Percentiles rank a stretch among this genome's conserved stretches.
Conservation (phyloP, 805 yeast species). For the Torulaspora microellipsoides region DNA sequence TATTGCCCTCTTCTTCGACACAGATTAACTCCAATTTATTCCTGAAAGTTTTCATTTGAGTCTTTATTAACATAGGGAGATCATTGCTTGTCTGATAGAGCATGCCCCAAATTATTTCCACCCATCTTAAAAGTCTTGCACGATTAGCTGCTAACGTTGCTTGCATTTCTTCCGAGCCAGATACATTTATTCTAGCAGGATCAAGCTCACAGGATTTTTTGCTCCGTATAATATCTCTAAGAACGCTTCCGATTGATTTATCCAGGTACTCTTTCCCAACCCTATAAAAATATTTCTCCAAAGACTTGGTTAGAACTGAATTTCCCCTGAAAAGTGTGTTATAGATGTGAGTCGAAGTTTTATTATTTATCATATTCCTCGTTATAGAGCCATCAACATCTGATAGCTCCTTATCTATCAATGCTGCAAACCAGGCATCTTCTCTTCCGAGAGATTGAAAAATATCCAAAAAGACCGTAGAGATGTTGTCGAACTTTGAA, state of each 20-base stretch:
- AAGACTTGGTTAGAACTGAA: slow-evolving; percentile 71
- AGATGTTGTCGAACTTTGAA: slow-evolving; percentile 48
- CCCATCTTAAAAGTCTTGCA: slow-evolving; percentile 45
- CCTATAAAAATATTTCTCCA: slow-evolving; percentile 71
- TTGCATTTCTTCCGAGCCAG: slow-evolving; percentile 34
- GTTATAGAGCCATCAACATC: slow-evolving; percentile 26
- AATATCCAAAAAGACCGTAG: slow-evolving; percentile 62
- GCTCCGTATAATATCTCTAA: slow-evolving; percentile 46
- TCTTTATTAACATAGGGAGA: slow-evolving; percentile 63
- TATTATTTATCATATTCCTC: slow-evolving; percentile 22
- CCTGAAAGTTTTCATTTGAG: slow-evolving; percentile 59
- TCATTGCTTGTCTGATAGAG: slow-evolving; percentile 67
- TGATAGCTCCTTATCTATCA: slow-evolving; percentile 63
- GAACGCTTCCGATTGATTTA: slow-evolving; percentile 64
- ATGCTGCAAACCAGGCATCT: slow-evolving; percentile 64
- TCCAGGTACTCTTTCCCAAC: slow-evolving; percentile 78
- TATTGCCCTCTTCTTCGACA: slow-evolving; percentile 42
- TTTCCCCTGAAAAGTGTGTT: slow-evolving; percentile 79
- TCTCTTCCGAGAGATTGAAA: slow-evolving; percentile 63
- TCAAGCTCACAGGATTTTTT: slow-evolving; percentile 75
- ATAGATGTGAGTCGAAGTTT: slow-evolving; percentile 36
- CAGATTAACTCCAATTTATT: slow-evolving; percentile 55
- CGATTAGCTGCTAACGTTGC: slow-evolving; percentile 47
- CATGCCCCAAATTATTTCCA: slow-evolving; percentile 58
- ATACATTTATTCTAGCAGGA: slow-evolving; percentile 50